These are phyloP conservation scores for Raffaelea ambrosiae DNA, from an alignment of 2,329 filamentous ascomycete species.

Conservation along the genomic window DNA sequence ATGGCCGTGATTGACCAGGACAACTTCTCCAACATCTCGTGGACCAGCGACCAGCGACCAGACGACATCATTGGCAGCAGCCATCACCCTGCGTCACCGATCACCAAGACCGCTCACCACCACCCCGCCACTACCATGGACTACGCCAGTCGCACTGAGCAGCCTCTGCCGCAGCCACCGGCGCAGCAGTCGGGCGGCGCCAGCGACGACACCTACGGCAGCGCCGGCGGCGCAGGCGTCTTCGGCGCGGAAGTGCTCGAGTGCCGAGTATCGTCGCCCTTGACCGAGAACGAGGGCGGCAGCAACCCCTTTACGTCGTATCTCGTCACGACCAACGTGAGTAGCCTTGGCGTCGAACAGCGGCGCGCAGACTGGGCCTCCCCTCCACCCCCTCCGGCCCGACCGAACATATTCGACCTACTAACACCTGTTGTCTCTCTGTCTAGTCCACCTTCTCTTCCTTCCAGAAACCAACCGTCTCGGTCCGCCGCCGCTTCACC, in stretches of 20 bases:
- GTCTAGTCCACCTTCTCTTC: constrained; percentile 82
- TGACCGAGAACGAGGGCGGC: constrained; percentile 93
- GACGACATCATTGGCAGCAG: constrained; percentile 26
- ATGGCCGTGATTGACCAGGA: constrained; percentile 49
- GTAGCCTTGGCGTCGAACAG: too few species aligned
- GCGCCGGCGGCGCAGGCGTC: constrained; percentile 46
- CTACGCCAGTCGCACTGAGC: constrained; percentile 18
- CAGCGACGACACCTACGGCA: constrained; percentile 40
- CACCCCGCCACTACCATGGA: constrained; percentile 22
- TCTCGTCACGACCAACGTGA: constrained; percentile 79
- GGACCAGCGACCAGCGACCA: constrained; percentile 52
- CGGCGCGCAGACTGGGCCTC: too few species aligned
- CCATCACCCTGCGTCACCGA: constrained; percentile 4
- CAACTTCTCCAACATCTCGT: constrained; percentile 75
- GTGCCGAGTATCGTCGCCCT: constrained; percentile 71
- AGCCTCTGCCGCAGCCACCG: constrained; percentile 5
- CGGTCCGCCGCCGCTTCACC: constrained; percentile 84
- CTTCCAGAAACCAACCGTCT: constrained; percentile 74
- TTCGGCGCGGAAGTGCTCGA: constrained; percentile 69
- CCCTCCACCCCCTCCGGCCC: too few species aligned
- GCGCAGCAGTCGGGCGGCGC: constrained; percentile 34
- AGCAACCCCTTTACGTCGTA: constrained; percentile 98
- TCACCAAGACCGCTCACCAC: constrained; percentile 19
- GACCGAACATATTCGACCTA: too few species aligned
- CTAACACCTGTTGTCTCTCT: not conserved